Base-by-base conservation (phyloP, 805 yeast genomes). In the Candida methanosorbosa region DNA sequence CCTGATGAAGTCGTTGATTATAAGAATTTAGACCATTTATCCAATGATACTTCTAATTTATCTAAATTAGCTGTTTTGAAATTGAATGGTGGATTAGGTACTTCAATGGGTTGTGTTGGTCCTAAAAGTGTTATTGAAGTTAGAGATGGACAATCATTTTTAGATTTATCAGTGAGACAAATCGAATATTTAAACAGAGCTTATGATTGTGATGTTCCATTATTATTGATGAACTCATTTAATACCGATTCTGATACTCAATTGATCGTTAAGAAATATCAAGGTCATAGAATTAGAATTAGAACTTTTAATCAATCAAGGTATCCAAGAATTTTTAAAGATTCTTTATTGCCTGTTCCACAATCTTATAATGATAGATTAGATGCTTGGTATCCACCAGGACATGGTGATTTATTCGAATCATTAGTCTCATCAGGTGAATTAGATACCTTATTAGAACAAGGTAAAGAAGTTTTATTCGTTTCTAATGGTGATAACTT, bases 51-150 rank as follows among this genome's bases (percentile, higher is more conserved):
- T 30, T 60, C 63, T 40, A 70, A 75, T 58, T 70, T 92, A 52
- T 63, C 77, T 48, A 88, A 88, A 61, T 73, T 92, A 57, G 97
- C 97, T 8, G 98, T 92, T 28, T 72, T 92, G 61, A 92, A 92
- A 67, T 74, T 92, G 59, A 92, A 92, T 58, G 98, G 98, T 70
- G 98, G 98, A 29, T 72, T 92, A 49, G 98, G 98, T 56, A 92
- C 98, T 16, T 90, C 97, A 9, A 92, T 92, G 98, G 98, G 98
- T 38, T 92, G 98, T 68, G 97, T 92, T 42, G 98, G 98, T 39
- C 98, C 98, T 44, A 88, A 88, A 64, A 84, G 95, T 19, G 94
- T 92, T 46, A 92, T 92, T 57, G 98, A 92, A 68, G 98, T 92
- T 32, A 83, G 98, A 63, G 98, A 92, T 51, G 97, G 97, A 41